Percentiles rank a stretch among this genome's conserved stretches.
Conservation (phyloP, 352 stramenopile species). For the Peronospora destructor region DNA sequence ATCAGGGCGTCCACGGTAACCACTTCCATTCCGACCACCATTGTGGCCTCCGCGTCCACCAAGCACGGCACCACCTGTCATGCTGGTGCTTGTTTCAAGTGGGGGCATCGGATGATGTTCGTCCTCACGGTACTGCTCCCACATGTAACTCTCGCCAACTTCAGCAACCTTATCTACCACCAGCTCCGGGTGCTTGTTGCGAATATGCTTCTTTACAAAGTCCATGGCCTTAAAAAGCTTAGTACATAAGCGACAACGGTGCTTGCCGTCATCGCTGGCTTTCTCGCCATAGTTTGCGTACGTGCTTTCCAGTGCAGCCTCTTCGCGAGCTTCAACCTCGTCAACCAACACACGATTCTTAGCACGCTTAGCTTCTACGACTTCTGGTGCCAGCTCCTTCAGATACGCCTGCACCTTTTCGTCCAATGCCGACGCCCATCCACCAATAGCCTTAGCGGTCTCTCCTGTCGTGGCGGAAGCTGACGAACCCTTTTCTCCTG, state of each 20-base stretch:
- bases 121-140: constrained; percentile 81
- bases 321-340: constrained; percentile 69
- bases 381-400: constrained; percentile 43
- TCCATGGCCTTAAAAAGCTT: constrained; percentile 86
- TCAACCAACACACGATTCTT: constrained; percentile 61
- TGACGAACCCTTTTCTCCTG: constrained; percentile 18
- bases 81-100: constrained; percentile 63
- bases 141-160: constrained; percentile 83
- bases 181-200: constrained; percentile 82
- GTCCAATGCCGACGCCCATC: constrained; percentile 68
- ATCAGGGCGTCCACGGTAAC: constrained; percentile 25
- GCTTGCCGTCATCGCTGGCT: constrained; percentile 73
- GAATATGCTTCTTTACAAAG: constrained; percentile 87
- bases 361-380: constrained; percentile 39
- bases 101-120: constrained; percentile 67
- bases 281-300: constrained; percentile 83
- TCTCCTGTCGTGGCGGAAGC: constrained; percentile 9
- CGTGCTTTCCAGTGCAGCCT: constrained; percentile 61
- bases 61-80: constrained; percentile 44
- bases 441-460: constrained; percentile 46
- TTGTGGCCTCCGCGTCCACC: constrained; percentile 36
- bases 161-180: constrained; percentile 77
- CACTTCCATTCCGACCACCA: constrained; percentile 25
- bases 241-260: constrained; percentile 75
- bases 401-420: constrained; percentile 70